Evolutionary conservation across 345 rosid species (phyloP).

Genomic region (Melaleuca alternifolia): DNA sequence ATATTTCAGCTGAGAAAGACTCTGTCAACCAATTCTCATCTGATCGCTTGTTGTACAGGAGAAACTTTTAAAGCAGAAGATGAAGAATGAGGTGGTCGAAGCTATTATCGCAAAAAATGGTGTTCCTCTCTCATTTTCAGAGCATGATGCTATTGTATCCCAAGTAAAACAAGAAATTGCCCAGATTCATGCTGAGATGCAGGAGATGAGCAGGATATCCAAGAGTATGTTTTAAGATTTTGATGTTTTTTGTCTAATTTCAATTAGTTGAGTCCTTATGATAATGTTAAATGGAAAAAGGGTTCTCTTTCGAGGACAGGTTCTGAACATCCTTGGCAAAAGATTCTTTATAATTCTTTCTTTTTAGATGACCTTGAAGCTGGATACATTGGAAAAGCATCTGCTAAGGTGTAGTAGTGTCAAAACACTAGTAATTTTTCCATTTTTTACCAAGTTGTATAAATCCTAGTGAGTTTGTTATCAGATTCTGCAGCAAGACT

Average conservation of each 20-base stretch:
- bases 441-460: neutral
- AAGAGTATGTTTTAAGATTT: constrained; percentile 27
- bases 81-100: constrained; percentile 50
- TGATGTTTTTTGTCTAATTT: neutral
- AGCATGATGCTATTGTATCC: constrained; percentile 33
- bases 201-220: constrained; percentile 22
- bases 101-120: constrained; percentile 32
- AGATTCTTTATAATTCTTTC: neutral
- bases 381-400: neutral
- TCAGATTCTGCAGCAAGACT: neutral
- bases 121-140: constrained; percentile 31
- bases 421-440: neutral
- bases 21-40: neutral
- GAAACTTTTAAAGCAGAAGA: constrained; percentile 40
- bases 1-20: neutral
- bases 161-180: constrained; percentile 39
- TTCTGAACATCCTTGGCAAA: neutral
- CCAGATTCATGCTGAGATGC: constrained; percentile 39
- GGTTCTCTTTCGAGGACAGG: neutral
- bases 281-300: neutral
- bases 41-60: constrained; percentile 24
- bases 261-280: neutral
- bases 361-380: neutral
- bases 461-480: neutral
- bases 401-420: neutral